Base-by-base conservation (phyloP, 2,329 filamentous ascomycete genomes). In the Acrodontium crateriforme region DNA sequence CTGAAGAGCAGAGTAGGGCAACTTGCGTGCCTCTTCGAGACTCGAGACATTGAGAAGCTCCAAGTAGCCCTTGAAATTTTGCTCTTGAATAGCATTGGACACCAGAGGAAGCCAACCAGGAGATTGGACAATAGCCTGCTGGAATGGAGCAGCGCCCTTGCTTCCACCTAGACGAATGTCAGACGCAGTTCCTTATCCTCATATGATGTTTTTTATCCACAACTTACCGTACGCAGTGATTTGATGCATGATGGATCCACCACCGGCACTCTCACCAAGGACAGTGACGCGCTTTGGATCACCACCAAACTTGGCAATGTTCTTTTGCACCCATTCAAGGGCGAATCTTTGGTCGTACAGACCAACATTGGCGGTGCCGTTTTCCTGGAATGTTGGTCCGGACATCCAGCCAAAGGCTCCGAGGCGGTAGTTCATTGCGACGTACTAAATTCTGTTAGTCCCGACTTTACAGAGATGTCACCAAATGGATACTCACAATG, bases 161-260 rank as follows among this genome's bases (percentile, higher is more conserved):
- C 44, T 39, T 7, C 62, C 64, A 18, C n/a, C n/a, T n/a, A n/a
- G n/a, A n/a, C n/a, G n/a, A n/a, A n/a, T n/a, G n/a, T n/a, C n/a
- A n/a, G n/a, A n/a, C n/a, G n/a, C n/a, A n/a, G n/a, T n/a, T n/a
- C n/a, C n/a, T n/a, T n/a, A n/a, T n/a, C n/a, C n/a, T n/a, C n/a
- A n/a, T n/a, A n/a, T n/a, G n/a, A n/a, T n/a, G n/a, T n/a, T n/a
- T n/a, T n/a, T n/a, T n/a, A n/a, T n/a, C n/a, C n/a, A n/a, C n/a
- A n/a, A n/a, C n/a, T n/a, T n/a, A n/a, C 64, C 65, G 22, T 41
- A 45, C 7, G 48, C 52, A 9, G 65, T 71, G 34, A 70, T 61
- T 30, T 71, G 66, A 38, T 70, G 65, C 49, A 68, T 56, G 31
- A 67, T 62, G 1, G 66, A 69, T 16, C 68, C 68, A 16, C 69